Evolutionary conservation across 352 stramenopile species (phyloP), one percentile per base, ranked within the genome.

Genomic region (Blastocystis sp.): DNA sequence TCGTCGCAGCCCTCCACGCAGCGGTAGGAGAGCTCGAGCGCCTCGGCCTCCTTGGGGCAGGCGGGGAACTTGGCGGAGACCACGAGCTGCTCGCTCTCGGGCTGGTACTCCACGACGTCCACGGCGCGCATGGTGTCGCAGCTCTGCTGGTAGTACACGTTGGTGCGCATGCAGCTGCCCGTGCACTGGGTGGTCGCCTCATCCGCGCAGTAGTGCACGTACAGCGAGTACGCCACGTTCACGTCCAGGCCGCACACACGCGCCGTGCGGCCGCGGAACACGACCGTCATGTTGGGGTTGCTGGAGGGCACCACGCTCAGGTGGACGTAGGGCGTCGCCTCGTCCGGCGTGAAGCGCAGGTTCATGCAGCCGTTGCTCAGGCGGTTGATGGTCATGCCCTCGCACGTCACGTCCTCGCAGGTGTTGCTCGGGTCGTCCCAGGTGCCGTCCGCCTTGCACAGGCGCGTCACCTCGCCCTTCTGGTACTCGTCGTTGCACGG

Each of bases 111-210:
- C 17, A 65, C 43, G 21, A 81, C 56, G 38, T 81, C 71, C 5
- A 65, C 21, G 4, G 71, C 4, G 5, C 41, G 56, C 71, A 81
- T 81, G 3, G 21, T 59, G 17, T 81, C 41, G 60, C 71, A 81
- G 21, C 10, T 41, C 48, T 81, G 71, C 28, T 65, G 71, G 28
- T 81, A 81, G 60, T 81, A 81, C 5, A 81, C 48, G 43, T 81
- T 66, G 48, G 34, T 59, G 2, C 43, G 2, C 71, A 81, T 81
- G 71, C 71, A 81, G 2, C 21, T 41, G 45, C 17, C 21, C 11
- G 9, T 62, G 71, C 71, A 81, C 62, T 41, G 21, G n/a, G 71
- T n/a, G 9, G 45, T 43, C 2, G 1, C 10, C 53, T 62, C 14
- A 41, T 81, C 71, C 21, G 48, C 28, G 53, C 71, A 81, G 71